Percentiles rank a stretch among this genome's conserved stretches.
phyloP scores from a whole-genome alignment of 768 basidiomycete genomes.

The Phaeolepiota aurea region DNA sequence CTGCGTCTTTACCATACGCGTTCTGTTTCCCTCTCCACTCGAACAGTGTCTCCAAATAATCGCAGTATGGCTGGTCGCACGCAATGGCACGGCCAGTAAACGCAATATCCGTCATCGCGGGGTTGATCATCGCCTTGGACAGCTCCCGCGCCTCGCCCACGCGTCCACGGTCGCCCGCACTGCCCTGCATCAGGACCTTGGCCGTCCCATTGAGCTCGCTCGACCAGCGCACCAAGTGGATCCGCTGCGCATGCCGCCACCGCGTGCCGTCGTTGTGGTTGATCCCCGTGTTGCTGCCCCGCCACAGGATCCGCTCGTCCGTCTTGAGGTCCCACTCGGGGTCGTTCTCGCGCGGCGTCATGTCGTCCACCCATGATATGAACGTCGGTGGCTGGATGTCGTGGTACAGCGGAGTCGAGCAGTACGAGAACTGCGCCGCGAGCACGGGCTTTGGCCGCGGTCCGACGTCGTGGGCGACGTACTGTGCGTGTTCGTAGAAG shows the following conservation, averaged over 20 bases:
- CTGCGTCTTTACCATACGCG: slow-evolving; percentile 26
- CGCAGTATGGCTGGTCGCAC: slow-evolving; percentile 35
- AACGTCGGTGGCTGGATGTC: slow-evolving; percentile 37
- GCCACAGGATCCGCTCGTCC: slow-evolving; percentile 54
- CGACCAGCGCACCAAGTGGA: slow-evolving; percentile 29
- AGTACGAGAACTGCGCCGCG: slow-evolving; percentile 36
- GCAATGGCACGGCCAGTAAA: slow-evolving; percentile 33
- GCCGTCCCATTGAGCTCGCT: slow-evolving; percentile 23
- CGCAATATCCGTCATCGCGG: slow-evolving; percentile 47
- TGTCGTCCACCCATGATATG: slow-evolving; percentile 28
- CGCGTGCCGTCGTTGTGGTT: slow-evolving; percentile 19
- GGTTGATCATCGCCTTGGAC: slow-evolving; percentile 28
- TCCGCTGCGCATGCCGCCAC: slow-evolving; percentile 41
- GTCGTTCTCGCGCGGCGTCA: slow-evolving; percentile 29
- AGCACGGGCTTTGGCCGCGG: slow-evolving; percentile 25
- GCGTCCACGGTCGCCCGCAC: slow-evolving; percentile 6
- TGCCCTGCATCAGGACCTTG: slow-evolving; percentile 22
- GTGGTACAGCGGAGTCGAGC: slow-evolving; percentile 31
- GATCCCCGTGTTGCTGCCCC: slow-evolving; percentile 65
- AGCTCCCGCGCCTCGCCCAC: slow-evolving; percentile 25
- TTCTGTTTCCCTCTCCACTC: slow-evolving; percentile 34
- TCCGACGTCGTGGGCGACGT: slow-evolving; percentile 28
- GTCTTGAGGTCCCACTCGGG: slow-evolving; percentile 54
- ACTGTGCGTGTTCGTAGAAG: slow-evolving; percentile 34
- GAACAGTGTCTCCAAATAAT: slow-evolving; percentile 32